Conservation (phyloP, 2,329 filamentous ascomycete species). For the Botryotinia narcissicola region DNA sequence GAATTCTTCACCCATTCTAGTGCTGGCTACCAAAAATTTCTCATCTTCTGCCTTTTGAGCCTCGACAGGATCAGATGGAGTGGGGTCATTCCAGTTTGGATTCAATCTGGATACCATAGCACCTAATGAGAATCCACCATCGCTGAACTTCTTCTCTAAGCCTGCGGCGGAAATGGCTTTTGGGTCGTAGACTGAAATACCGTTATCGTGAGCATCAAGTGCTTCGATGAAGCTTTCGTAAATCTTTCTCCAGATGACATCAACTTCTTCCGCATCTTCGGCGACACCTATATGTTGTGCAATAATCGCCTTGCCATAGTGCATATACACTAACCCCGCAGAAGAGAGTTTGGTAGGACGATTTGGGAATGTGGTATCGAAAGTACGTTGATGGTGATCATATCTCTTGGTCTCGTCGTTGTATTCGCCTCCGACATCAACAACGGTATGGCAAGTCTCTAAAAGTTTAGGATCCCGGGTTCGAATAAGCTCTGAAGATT, state of each 20-base stretch:
- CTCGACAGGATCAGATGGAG: constrained; percentile 50
- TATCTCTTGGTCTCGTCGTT: constrained; percentile 73
- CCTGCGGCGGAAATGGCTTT: constrained; percentile 65
- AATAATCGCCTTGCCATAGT: constrained; percentile 86
- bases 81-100: constrained; percentile 71
- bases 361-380: constrained; percentile 79
- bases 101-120: constrained; percentile 81
- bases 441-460: constrained; percentile 84
- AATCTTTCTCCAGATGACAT: constrained; percentile 78
- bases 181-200: constrained; percentile 78
- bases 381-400: constrained; percentile 96
- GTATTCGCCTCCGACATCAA: constrained; percentile 97
- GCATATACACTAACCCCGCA: constrained; percentile 91
- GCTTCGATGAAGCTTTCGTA: constrained; percentile 95
- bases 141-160: constrained; percentile 77
- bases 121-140: constrained; percentile 79
- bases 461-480: constrained; percentile 81
- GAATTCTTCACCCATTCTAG: constrained; percentile 87
- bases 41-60: constrained; percentile 76
- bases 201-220: constrained; percentile 96
- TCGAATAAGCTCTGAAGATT: constrained; percentile 70
- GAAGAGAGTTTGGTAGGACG: constrained; percentile 87
- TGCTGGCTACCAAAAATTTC: constrained; percentile 73
- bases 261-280: constrained; percentile 64
- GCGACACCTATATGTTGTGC: constrained; percentile 61